These are phyloP conservation scores for Pythium apleroticum DNA, from an alignment of 352 stramenopile genomes.

Conservation along the genomic window DNA sequence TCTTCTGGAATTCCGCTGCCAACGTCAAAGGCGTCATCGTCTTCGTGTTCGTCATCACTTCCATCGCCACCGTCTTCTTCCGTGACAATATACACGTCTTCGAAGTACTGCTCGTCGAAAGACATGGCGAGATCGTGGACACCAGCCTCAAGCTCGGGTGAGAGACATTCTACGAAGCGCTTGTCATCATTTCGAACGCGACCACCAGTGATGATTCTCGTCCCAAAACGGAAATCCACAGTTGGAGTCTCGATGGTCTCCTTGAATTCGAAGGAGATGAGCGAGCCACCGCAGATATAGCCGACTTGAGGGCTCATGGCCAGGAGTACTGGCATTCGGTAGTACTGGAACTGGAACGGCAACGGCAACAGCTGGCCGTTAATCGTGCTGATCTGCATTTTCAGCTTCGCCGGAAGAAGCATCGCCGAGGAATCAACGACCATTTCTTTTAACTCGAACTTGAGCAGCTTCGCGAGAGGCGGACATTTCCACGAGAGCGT, in stretches of 20 bases:
- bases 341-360: conserved; percentile 60
- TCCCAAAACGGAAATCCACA: conserved; percentile 63
- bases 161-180: conserved; percentile 65
- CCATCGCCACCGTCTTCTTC: not conserved
- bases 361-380: conserved; percentile 46
- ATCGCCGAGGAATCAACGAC: conserved; percentile 25
- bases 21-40: conserved; percentile 3
- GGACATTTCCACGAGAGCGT: conserved; percentile 52
- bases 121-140: conserved; percentile 50
- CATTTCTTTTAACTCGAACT: not conserved
- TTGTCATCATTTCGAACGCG: conserved; percentile 30
- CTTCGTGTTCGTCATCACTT: conserved; percentile 1
- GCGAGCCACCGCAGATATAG: conserved; percentile 61
- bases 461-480: conserved; percentile 28
- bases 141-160: conserved; percentile 45
- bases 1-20: not conserved
- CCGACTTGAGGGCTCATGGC: conserved; percentile 51
- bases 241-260: conserved; percentile 55
- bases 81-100: conserved; percentile 26
- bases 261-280: conserved; percentile 67
- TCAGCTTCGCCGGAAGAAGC: conserved; percentile 41
- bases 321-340: conserved; percentile 47
- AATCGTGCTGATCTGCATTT: conserved; percentile 60
- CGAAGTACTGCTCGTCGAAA: conserved; percentile 72
- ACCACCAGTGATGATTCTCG: conserved; percentile 21